Evolutionary conservation across 1,139 yeast genomes (phyloP).

Genomic region (Scheffersomyces illinoinensis): DNA sequence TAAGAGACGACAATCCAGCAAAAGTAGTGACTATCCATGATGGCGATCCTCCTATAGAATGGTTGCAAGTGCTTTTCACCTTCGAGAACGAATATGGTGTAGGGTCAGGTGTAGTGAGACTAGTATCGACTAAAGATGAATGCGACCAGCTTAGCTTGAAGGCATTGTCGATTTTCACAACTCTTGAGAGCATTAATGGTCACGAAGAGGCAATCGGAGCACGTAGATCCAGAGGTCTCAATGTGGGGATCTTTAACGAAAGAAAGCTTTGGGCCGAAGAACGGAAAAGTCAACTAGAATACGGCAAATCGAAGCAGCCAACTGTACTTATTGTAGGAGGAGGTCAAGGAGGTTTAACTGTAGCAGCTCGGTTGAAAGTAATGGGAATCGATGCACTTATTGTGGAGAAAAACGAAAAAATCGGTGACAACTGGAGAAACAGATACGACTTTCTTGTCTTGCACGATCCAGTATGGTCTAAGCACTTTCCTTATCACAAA

Average conservation of each 20-base stretch:
- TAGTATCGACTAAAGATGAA: conserved; percentile 25
- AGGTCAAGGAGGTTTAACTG: conserved; percentile 44
- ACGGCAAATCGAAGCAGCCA: conserved; percentile 31
- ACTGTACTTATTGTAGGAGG: conserved; percentile 44
- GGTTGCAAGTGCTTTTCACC: conserved; percentile 32
- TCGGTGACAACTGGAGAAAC: conserved; percentile 49
- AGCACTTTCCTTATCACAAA: conserved; percentile 37
- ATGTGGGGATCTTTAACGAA: conserved; percentile 35
- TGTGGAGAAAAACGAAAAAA: conserved; percentile 32
- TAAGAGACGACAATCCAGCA: conserved; percentile 17
- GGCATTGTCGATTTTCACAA: conserved; percentile 33
- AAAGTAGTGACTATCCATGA: not conserved
- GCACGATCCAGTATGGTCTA: conserved; percentile 46
- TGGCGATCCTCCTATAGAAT: conserved; percentile 22
- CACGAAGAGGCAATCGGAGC: conserved; percentile 32
- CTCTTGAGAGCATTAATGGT: conserved; percentile 31
- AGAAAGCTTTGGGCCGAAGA: conserved; percentile 32
- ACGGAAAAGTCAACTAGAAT: conserved; percentile 23
- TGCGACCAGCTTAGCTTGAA: conserved; percentile 19
- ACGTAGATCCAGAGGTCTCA: conserved; percentile 35
- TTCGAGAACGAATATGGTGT: conserved; percentile 30
- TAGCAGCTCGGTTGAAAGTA: conserved; percentile 41
- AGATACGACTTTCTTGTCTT: conserved; percentile 43
- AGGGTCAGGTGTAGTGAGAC: conserved; percentile 32
- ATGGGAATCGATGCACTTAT: conserved; percentile 38